phyloP scores from a whole-genome alignment of 345 rosid genomes.

The Linum tenue region DNA sequence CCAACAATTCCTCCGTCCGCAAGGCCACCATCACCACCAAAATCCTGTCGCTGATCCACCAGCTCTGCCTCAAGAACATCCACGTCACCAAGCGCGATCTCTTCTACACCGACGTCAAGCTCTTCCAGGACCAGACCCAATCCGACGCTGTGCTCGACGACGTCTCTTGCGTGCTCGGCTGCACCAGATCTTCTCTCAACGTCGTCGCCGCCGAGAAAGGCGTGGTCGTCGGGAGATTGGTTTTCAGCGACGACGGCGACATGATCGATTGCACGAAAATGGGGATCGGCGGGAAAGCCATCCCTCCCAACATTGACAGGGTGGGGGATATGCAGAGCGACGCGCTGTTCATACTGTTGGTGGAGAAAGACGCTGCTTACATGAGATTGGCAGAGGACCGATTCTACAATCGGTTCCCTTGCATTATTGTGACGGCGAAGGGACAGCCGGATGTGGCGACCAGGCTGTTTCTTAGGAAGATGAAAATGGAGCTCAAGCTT shows the following conservation, averaged over 20 bases:
- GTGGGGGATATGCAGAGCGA: constrained; percentile 96
- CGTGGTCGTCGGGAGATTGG: constrained; percentile 84
- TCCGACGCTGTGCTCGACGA: constrained; percentile 83
- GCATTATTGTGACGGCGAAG: constrained; percentile 87
- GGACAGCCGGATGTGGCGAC: constrained; percentile 98
- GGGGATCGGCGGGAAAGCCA: constrained; percentile 99
- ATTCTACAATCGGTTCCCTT: constrained; percentile 89
- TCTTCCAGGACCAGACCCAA: constrained; percentile 96
- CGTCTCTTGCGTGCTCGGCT: constrained; percentile 89
- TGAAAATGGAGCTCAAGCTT: constrained; percentile 85
- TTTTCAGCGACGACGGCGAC: constrained; percentile 93
- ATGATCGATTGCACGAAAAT: constrained; percentile 96
- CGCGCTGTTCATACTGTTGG: constrained; percentile 72
- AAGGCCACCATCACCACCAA: constrained; percentile 78
- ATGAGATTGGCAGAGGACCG: constrained; percentile 90
- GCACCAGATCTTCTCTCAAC: constrained; percentile 88
- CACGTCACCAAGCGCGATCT: constrained; percentile 98
- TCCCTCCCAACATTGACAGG: constrained; percentile 86
- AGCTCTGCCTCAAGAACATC: constrained; percentile 68
- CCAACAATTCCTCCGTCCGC: constrained; percentile 73
- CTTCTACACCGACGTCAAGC: constrained; percentile 95
- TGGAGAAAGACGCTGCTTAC: constrained; percentile 94
- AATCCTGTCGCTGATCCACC: constrained; percentile 85
- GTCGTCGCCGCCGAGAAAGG: constrained; percentile 92
- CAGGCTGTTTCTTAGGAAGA: constrained; percentile 81